phyloP scores from a whole-genome alignment of 2,329 filamentous ascomycete species.

The Leptodontidium sp. region DNA sequence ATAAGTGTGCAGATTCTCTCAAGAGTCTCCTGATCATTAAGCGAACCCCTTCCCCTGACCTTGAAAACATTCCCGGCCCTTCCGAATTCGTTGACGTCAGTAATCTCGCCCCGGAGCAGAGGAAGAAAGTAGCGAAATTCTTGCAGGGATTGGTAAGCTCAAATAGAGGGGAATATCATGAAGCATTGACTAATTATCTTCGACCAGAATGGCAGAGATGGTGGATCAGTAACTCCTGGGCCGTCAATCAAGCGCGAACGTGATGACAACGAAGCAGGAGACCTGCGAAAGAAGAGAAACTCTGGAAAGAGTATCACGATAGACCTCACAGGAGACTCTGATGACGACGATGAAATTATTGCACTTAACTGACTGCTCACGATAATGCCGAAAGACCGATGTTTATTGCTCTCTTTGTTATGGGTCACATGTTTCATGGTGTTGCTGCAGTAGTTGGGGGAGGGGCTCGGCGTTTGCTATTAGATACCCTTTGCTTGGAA shows the following conservation, averaged over 20 bases:
- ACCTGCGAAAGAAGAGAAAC: background rate
- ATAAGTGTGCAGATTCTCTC: slow-evolving; percentile 3
- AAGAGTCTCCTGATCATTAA: slow-evolving; percentile 19
- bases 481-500: too few species aligned
- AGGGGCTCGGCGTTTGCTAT: too few species aligned
- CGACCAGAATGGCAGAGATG: background rate
- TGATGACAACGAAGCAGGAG: background rate
- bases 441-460: background rate
- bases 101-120: too few species aligned
- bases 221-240: too few species aligned
- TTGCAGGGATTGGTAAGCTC: background rate
- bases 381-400: too few species aligned
- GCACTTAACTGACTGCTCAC: background rate
- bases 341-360: background rate
- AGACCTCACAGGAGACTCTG: background rate
- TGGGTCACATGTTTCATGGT: background rate
- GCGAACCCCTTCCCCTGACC: slow-evolving; percentile 20
- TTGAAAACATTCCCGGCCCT: background rate
- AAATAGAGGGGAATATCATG: too few species aligned
- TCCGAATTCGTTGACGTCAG: too few species aligned
- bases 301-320: background rate
- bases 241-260: background rate
- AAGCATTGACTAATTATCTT: too few species aligned
- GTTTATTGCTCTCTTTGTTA: too few species aligned
- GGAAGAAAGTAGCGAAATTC: too few species aligned